Evolutionary conservation across 306 rosid genomes (phyloP).

Genomic region (Prunus padus): DNA sequence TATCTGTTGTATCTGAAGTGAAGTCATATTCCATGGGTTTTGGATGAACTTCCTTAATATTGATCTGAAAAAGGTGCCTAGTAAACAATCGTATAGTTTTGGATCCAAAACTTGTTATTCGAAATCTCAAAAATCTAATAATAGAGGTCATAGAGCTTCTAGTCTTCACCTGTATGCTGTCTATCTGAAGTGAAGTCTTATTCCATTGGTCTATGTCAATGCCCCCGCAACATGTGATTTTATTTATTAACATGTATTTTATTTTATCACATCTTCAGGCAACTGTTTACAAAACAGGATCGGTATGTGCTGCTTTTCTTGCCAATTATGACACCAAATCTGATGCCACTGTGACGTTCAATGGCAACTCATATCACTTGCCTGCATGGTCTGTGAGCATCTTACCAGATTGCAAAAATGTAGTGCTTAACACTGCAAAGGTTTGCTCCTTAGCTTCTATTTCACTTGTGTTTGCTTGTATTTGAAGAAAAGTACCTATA

Average conservation of each 20-base stretch:
- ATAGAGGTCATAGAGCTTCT: not conserved
- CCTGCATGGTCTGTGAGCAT: slow-evolving; percentile 99
- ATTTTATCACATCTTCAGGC: slow-evolving; percentile 41
- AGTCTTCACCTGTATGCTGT: slow-evolving; percentile 11
- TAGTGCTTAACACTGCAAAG: slow-evolving; percentile 90
- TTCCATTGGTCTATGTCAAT: not conserved
- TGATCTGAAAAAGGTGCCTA: not conserved
- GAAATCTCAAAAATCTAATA: not conserved
- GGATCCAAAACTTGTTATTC: not conserved
- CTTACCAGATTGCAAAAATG: slow-evolving; percentile 95
- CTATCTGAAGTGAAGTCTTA: not conserved
- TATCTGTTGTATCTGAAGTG: not conserved
- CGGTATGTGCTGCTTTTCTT: slow-evolving; percentile 77
- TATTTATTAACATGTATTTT: slow-evolving; percentile 4
- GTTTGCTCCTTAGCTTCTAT: slow-evolving; percentile 40
- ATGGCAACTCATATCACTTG: slow-evolving; percentile 69
- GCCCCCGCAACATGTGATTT: not conserved
- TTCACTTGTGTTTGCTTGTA: not conserved
- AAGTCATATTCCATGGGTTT: no score
- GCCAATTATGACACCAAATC: slow-evolving; percentile 62
- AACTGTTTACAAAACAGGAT: slow-evolving; percentile 72
- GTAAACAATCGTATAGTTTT: not conserved
- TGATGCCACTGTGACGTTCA: slow-evolving; percentile 68
- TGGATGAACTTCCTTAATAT: not conserved
- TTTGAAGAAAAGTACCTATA: not conserved